phyloP scores from a whole-genome alignment of 306 rosid genomes.

The Citrullus mucosospermus region DNA sequence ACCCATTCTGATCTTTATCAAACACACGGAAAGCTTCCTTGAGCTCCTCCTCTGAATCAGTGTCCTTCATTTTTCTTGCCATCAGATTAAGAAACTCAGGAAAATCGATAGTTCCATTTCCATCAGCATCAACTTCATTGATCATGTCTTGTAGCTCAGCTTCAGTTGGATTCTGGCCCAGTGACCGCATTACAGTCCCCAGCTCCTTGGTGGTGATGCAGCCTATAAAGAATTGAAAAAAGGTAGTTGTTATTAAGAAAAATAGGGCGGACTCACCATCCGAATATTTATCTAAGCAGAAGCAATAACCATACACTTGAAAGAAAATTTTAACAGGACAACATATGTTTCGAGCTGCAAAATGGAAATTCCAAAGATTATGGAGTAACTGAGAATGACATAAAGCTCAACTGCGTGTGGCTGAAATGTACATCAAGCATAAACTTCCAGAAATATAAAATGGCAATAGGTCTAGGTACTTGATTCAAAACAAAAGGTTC shows the following conservation, averaged over 20 bases:
- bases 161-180: conserved; percentile 14
- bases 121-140: conserved; percentile 12
- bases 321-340: neutral
- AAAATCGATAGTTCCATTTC: conserved; percentile 10
- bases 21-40: conserved; percentile 15
- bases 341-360: neutral
- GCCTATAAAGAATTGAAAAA: neutral
- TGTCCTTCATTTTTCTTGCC: conserved; percentile 12
- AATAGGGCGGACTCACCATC: neutral
- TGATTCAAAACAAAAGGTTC: neutral
- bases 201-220: conserved; percentile 14
- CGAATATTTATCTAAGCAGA: neutral
- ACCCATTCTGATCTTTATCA: conserved; percentile 13
- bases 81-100: conserved; percentile 12
- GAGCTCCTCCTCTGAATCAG: conserved; percentile 15
- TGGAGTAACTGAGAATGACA: neutral
- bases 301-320: neutral
- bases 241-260: neutral
- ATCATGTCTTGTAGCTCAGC: conserved; percentile 14
- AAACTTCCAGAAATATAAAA: neutral
- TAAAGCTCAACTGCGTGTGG: neutral
- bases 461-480: neutral
- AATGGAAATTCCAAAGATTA: neutral
- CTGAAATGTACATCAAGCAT: neutral
- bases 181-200: conserved; percentile 10